Percentiles rank a stretch among this genome's conserved stretches.
These are phyloP conservation scores for Thymus mandschuricus DNA, from an alignment of 257 asterid species.

Conservation along the genomic window DNA sequence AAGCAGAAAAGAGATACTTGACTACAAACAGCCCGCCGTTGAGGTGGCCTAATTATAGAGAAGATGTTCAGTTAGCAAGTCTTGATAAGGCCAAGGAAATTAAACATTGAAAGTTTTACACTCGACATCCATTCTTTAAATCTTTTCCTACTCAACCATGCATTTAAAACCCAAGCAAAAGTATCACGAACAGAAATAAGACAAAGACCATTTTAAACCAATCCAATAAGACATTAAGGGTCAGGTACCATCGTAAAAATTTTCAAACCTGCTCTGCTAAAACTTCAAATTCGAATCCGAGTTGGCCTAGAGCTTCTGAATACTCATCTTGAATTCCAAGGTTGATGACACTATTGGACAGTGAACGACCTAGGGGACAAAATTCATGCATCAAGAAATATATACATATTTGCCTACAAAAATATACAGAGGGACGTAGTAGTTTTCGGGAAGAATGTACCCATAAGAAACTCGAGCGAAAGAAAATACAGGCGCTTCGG, in stretches of 20 bases:
- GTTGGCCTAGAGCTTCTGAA: conserved; percentile 52
- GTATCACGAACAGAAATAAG: conserved; percentile 1
- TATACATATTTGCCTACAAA: not conserved
- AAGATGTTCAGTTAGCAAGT: not conserved
- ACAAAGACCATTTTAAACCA: not conserved
- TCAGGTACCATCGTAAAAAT: conserved; percentile 8
- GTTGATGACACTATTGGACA: conserved; percentile 57
- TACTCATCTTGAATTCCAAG: conserved; percentile 56
- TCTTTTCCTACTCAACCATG: not conserved
- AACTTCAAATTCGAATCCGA: conserved; percentile 59
- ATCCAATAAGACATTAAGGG: not conserved
- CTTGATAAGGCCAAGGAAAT: conserved; percentile 3
- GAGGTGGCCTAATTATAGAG: not conserved
- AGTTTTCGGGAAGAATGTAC: conserved; percentile 23
- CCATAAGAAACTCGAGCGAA: conserved; percentile 62
- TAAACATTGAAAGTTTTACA: not conserved
- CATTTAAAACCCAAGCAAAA: not conserved
- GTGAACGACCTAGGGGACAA: conserved; percentile 49
- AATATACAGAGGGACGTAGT: not conserved
- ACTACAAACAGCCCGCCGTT: not conserved
- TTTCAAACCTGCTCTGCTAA: conserved; percentile 55
- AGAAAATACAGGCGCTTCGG: conserved; percentile 61
- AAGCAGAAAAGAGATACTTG: not conserved
- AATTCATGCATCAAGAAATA: conserved; percentile 8
- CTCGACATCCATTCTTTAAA: not conserved